Conservation (phyloP, 2,329 filamentous ascomycete species). For the Aspergillus fructus region DNA sequence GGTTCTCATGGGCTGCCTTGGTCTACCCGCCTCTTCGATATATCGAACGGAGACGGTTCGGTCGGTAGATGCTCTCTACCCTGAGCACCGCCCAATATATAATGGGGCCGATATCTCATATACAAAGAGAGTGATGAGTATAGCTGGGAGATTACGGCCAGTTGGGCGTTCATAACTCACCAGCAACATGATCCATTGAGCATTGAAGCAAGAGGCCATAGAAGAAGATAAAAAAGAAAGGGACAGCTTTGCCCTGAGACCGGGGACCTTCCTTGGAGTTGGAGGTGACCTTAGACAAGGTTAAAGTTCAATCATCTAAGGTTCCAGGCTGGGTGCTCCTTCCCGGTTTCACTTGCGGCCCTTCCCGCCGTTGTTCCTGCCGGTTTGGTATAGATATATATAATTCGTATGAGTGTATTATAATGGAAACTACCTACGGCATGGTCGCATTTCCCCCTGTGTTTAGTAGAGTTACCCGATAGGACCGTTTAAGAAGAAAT, state of each 20-base stretch:
- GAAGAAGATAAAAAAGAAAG: too few species aligned
- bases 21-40: slow-evolving; percentile 57
- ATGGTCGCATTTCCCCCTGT: not conserved
- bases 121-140: too few species aligned
- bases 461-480: not conserved
- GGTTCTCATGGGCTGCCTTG: slow-evolving; percentile 59
- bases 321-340: not conserved
- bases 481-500: too few species aligned
- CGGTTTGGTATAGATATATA: not conserved
- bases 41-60: slow-evolving; percentile 52
- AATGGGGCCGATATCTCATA: too few species aligned
- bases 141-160: too few species aligned
- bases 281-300: too few species aligned
- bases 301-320: too few species aligned
- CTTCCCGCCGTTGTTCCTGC: not conserved
- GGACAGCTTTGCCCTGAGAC: too few species aligned
- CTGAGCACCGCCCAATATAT: not conserved
- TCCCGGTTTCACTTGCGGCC: not conserved
- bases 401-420: not conserved
- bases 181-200: too few species aligned
- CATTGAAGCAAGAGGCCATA: too few species aligned
- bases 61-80: slow-evolving; percentile 36
- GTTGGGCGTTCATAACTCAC: too few species aligned
- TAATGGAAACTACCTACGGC: not conserved
- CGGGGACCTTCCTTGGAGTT: too few species aligned